Base-by-base conservation (phyloP, 805 yeast species). In the Saturnispora zaruensis region DNA sequence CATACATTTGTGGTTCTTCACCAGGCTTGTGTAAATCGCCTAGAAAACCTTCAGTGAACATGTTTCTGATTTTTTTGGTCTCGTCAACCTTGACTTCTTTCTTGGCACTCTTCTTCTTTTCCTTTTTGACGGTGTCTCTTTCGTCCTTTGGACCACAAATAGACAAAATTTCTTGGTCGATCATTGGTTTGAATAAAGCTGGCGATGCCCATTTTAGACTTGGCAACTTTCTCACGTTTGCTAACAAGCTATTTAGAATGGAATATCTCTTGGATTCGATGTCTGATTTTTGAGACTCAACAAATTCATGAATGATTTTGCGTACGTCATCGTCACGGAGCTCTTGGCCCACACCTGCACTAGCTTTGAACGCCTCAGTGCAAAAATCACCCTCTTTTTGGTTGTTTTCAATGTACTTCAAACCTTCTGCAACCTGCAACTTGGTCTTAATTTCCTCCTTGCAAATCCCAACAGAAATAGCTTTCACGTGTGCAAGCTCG, bases 1-100 rank as follows among this genome's bases (percentile, higher is more conserved):
- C 93, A 66, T 75, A 83, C 57, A 78, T 84, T 72, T 93, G 99
- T 34, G 91, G 90, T 66, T 91, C 91, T 65, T 83, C 96, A 58
- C 97, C 98, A 24, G 96, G 89, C 66, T 86, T 86, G 69, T 93
- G 99, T 59, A 93, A 74, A 53, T 87, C 95, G 43, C 98, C 98
- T 52, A 93, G 73, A 72, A 93, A 93, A 7, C 99, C 99, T 67
- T 93, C 97, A 16, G 81, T 72, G 64, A 90, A 93, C 96, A 93
- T 93, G 45, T 89, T 79, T 70, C 95, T 62, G 21, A 61, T 61
- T 13, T 63, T 61, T 47, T 57, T 61, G 11, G 42, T 65, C 16
- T 63, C 61, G 14, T 56, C 55, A 8, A 45, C 55, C 20, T 54
- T 53, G 47, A 54, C 53, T n/a, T 55, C 38, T n/a, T 47, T 44